Conservation (phyloP, 116 monocot species). For the Cymodocea nodosa region DNA sequence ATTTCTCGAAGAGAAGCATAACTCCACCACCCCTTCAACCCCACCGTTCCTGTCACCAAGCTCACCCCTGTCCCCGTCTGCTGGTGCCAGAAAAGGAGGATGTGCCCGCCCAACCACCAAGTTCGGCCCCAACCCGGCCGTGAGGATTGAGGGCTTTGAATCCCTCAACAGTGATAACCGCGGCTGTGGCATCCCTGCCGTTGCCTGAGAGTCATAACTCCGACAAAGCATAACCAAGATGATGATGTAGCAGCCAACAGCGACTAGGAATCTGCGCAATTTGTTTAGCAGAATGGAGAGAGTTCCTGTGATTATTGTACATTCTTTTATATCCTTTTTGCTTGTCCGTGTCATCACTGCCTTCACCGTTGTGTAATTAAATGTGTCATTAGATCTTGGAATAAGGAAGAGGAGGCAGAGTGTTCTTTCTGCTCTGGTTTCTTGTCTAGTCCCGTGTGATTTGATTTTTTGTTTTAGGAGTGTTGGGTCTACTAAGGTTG, state of each 20-base stretch:
- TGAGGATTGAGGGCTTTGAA: slow-evolving; percentile 40
- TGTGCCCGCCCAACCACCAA: slow-evolving; percentile 5
- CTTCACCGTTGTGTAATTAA: neutral
- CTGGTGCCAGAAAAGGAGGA: neutral
- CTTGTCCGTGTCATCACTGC: neutral
- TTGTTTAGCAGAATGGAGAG: neutral
- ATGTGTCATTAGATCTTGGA: neutral
- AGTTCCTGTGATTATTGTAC: slow-evolving; percentile 8
- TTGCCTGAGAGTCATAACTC: slow-evolving; percentile 3
- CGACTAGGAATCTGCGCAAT: too few species aligned
- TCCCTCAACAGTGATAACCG: slow-evolving; percentile 17
- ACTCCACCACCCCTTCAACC: neutral
- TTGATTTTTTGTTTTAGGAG: too few species aligned
- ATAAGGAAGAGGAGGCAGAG: neutral
- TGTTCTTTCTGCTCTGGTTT: slow-evolving; percentile 2
- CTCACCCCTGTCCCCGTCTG: neutral
- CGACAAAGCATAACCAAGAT: neutral
- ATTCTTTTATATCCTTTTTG: neutral
- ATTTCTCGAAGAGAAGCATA: slow-evolving; percentile 12
- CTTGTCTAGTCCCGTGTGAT: neutral
- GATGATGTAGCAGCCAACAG: neutral
- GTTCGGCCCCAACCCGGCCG: slow-evolving; percentile 17
- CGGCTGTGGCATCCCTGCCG: slow-evolving; percentile 11
- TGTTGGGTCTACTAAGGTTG: too few species aligned
- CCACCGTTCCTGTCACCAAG: neutral